Evolutionary conservation across 257 asterid species (phyloP), one percentile per base, ranked within the genome.

Genomic region (Perilla frutescens): DNA sequence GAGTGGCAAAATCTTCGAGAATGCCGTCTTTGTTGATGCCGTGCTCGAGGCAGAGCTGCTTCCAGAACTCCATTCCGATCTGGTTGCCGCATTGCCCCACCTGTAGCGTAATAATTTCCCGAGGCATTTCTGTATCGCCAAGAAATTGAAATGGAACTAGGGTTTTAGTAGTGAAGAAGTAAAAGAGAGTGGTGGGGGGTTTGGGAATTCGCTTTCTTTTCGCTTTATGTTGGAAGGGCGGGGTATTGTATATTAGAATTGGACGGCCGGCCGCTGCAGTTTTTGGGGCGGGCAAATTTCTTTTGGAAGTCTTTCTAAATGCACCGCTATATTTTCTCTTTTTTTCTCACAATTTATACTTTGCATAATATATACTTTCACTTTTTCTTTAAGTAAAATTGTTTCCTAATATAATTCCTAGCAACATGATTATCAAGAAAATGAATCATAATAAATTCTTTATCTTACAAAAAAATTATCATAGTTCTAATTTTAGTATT

Each of bases 21-120:
- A 95, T 92, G 62, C 99, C 99, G 4, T 95, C 99, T 79, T 87
- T 95, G 80, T 96, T 95, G 68, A 95, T 95, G 74, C 97, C 99
- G 51, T 95, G 99, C 81, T 95, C 99, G 67, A 95, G 97, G 72
- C 98, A 95, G 56, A 95, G 99, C 87, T 95, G 99, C 81, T 95
- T 95, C 99, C 99, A 95, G 81, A 92, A 95, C 86, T 95, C 99
- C 99, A 95, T 95, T 11, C 99, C 99, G 87, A 92, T 95, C 95
- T 95, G 99, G 76, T 95, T 92, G 75, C 98, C 99, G 78, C 98
- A 95, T 89, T 95, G 99, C 51, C 99, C 99, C 64, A 95, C 99
- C 66, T 95, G 98, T 74, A 95, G 74, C 40, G 98, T 95, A 48
- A 95, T 92, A 2, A 92, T 95, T 68, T 95, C 99, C 81, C 99